phyloP scores from a whole-genome alignment of 2,329 filamentous ascomycete species.

The Colletotrichum cereale region DNA sequence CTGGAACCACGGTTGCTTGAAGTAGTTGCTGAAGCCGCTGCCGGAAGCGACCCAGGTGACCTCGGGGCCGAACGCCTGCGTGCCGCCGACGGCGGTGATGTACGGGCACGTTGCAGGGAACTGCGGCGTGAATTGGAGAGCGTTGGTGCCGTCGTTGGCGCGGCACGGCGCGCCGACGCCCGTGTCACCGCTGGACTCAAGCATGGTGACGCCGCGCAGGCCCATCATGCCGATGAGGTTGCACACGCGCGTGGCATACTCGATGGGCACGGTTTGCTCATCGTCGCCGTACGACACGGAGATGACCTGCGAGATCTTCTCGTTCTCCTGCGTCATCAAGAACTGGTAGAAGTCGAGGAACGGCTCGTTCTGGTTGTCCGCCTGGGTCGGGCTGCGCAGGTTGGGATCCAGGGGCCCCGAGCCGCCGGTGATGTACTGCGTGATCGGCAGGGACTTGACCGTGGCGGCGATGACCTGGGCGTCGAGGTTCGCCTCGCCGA shows the following conservation, averaged over 20 bases:
- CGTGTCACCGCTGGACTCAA: slow-evolving; percentile 72
- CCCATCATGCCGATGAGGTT: slow-evolving; percentile 73
- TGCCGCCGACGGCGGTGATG: slow-evolving; percentile 69
- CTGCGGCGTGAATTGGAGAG: slow-evolving; percentile 39
- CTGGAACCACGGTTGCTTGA: slow-evolving; percentile 58
- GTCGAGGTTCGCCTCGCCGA: slow-evolving; percentile 73
- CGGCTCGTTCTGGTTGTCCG: slow-evolving; percentile 71
- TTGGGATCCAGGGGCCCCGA: slow-evolving; percentile 48
- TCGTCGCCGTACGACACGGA: slow-evolving; percentile 77
- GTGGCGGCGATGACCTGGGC: slow-evolving; percentile 74
- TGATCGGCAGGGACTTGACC: slow-evolving; percentile 48
- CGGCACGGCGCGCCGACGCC: slow-evolving; percentile 66
- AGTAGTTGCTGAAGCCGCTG: slow-evolving; percentile 64
- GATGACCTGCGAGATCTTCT: slow-evolving; percentile 69
- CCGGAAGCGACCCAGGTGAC: slow-evolving; percentile 64
- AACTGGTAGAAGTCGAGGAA: slow-evolving; percentile 75
- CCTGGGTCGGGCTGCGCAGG: slow-evolving; percentile 42
- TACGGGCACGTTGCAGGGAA: slow-evolving; percentile 61
- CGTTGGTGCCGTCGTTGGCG: slow-evolving; percentile 62
- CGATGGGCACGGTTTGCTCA: slow-evolving; percentile 71
- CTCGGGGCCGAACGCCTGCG: slow-evolving; percentile 64
- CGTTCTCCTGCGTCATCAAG: slow-evolving; percentile 64
- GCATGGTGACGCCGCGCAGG: slow-evolving; percentile 71
- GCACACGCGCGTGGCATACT: slow-evolving; percentile 71
- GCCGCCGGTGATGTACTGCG: slow-evolving; percentile 46